phyloP scores from a whole-genome alignment of 805 yeast genomes.

The Yamadazyma nakazawae region DNA sequence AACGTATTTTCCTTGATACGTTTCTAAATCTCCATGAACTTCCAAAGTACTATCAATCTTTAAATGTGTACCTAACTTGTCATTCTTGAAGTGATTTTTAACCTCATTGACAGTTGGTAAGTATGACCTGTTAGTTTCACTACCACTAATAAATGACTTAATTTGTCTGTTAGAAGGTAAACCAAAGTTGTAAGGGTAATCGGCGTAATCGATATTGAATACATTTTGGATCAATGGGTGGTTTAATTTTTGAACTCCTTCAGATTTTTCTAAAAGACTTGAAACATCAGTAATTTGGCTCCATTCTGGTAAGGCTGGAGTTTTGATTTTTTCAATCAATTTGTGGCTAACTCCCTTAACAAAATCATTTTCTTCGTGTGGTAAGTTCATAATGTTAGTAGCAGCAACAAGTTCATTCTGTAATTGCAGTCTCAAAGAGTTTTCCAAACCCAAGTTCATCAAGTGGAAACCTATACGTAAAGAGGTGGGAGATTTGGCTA shows the following conservation, averaged over 20 bases:
- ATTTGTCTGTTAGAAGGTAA: slow-evolving; percentile 72
- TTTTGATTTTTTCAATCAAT: slow-evolving; percentile 56
- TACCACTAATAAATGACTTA: slow-evolving; percentile 64
- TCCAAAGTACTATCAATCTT: slow-evolving; percentile 60
- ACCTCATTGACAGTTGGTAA: slow-evolving; percentile 71
- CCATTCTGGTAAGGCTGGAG: slow-evolving; percentile 38
- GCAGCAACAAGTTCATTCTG: slow-evolving; percentile 75
- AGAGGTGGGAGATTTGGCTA: slow-evolving; percentile 73
- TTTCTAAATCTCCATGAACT: slow-evolving; percentile 48
- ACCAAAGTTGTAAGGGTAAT: slow-evolving; percentile 68
- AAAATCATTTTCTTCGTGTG: slow-evolving; percentile 54
- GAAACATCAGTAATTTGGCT: slow-evolving; percentile 17
- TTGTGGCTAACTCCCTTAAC: slow-evolving; percentile 65
- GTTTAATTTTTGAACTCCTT: slow-evolving; percentile 24
- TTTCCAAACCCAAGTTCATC: slow-evolving; percentile 55
- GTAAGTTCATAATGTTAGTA: slow-evolving; percentile 60
- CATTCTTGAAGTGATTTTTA: slow-evolving; percentile 57
- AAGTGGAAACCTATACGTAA: slow-evolving; percentile 68
- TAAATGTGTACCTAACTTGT: slow-evolving; percentile 56
- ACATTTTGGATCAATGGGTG: slow-evolving; percentile 37
- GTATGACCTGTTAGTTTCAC: slow-evolving; percentile 60
- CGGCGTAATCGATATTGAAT: slow-evolving; percentile 36
- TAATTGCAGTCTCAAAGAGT: slow-evolving; percentile 63
- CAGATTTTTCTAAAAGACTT: slow-evolving; percentile 21
- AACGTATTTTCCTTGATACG: slow-evolving; percentile 41